phyloP scores from a whole-genome alignment of 768 basidiomycete species.

The Leucosporidium creatinivorum region DNA sequence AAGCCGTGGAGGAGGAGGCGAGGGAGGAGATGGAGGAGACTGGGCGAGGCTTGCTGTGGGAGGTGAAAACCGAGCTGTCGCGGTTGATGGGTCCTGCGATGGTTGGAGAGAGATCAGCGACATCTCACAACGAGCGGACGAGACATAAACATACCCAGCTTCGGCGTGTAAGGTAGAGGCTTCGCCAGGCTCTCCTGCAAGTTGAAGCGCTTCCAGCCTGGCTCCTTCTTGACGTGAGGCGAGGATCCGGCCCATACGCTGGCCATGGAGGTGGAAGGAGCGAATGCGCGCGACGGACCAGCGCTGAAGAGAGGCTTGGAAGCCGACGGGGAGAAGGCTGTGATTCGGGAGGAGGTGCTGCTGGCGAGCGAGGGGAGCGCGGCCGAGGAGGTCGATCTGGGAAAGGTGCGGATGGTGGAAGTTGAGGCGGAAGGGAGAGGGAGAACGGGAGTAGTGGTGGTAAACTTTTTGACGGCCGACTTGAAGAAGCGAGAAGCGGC shows the following conservation, averaged over 20 bases:
- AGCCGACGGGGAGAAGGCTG: neutral
- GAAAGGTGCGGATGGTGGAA: neutral
- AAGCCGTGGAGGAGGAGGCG: neutral
- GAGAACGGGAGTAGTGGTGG: neutral
- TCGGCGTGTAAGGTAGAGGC: slow-evolving; percentile 9
- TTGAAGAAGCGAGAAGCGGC: slow-evolving; percentile 7
- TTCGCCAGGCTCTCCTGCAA: slow-evolving; percentile 13
- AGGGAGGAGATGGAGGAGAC: slow-evolving; percentile 1
- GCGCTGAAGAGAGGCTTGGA: neutral
- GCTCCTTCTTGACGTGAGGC: slow-evolving; percentile 5
- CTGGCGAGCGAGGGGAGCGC: slow-evolving; percentile 14
- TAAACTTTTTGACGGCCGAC: slow-evolving; percentile 14
- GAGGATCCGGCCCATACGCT: too few relatives aligned
- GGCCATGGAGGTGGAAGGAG: neutral
- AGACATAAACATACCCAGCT: neutral
- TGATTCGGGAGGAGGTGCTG: slow-evolving; percentile 8
- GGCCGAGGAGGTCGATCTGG: neutral
- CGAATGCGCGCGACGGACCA: neutral
- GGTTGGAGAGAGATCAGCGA: neutral
- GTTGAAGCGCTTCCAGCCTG: slow-evolving; percentile 20
- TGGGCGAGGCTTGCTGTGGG: neutral
- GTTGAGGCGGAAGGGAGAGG: neutral
- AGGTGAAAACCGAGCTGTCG: neutral
- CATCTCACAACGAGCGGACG: neutral
- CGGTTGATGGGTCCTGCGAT: neutral